Evolutionary conservation across 352 stramenopile genomes (phyloP).

Genomic region (Phytopythium helicoides): DNA sequence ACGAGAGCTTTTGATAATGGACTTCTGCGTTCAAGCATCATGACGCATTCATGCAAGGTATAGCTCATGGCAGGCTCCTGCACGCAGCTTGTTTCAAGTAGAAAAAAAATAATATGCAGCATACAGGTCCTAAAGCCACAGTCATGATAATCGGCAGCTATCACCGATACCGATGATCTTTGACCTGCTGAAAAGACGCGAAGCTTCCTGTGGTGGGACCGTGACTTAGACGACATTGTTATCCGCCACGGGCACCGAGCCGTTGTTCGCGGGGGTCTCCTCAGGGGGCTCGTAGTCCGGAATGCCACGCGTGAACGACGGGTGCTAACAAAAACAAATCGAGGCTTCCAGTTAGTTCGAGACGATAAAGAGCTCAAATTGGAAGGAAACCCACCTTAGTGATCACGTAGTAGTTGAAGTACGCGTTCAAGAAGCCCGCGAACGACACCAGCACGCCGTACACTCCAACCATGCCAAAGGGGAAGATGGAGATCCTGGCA

Average conservation of each 20-base stretch:
- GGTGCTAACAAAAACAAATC: slow-evolving; percentile 28
- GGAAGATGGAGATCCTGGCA: slow-evolving; percentile 86
- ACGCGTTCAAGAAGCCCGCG: slow-evolving; percentile 77
- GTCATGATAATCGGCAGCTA: not conserved
- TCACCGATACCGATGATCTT: no score
- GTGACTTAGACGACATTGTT: slow-evolving; percentile 33
- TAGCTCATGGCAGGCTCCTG: no score
- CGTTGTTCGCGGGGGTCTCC: slow-evolving; percentile 32
- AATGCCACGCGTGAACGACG: slow-evolving; percentile 80
- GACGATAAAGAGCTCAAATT: not conserved
- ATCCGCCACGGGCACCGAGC: slow-evolving; percentile 20
- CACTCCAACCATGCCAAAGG: slow-evolving; percentile 78
- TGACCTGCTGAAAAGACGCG: no score
- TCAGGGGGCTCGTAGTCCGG: slow-evolving; percentile 79
- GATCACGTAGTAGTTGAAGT: slow-evolving; percentile 91
- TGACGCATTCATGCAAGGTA: no score
- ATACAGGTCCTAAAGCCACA: not conserved
- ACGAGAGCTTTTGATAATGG: no score
- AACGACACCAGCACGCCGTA: slow-evolving; percentile 83
- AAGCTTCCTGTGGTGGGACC: not conserved
- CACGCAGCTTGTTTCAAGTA: no score
- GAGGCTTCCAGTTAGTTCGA: slow-evolving; percentile 2
- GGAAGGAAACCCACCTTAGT: slow-evolving; percentile 43
- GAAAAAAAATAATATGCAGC: slow-evolving; percentile 1
- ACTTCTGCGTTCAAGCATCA: no score